Conservation (phyloP, 768 basidiomycete species). For the Inosperma sp. region DNA sequence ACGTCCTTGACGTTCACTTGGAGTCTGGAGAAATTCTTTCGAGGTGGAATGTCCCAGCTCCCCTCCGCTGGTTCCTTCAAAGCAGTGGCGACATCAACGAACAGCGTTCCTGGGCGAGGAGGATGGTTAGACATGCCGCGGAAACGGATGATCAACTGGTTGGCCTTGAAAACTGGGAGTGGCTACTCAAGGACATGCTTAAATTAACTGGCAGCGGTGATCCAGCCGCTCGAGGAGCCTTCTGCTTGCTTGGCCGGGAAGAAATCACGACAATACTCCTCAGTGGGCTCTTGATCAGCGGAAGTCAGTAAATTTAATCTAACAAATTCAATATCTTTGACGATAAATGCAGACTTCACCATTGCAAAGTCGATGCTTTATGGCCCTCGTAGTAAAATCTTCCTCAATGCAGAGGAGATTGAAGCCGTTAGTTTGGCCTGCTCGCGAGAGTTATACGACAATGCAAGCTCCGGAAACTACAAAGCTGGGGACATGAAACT, state of each 20-base stretch:
- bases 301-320: slow-evolving; percentile 58
- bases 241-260: slow-evolving; percentile 64
- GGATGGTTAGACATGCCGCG: slow-evolving; percentile 73
- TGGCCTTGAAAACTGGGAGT: slow-evolving; percentile 76
- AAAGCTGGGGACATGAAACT: slow-evolving; percentile 94
- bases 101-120: slow-evolving; percentile 82
- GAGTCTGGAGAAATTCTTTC: slow-evolving; percentile 90
- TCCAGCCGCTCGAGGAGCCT: slow-evolving; percentile 64
- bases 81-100: slow-evolving; percentile 59
- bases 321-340: slow-evolving; percentile 1
- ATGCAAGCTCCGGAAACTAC: slow-evolving; percentile 87
- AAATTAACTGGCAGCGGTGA: slow-evolving; percentile 68
- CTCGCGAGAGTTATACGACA: slow-evolving; percentile 92
- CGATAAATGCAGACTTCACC: slow-evolving; percentile 49
- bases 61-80: slow-evolving; percentile 87
- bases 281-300: slow-evolving; percentile 77
- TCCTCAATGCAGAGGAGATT: slow-evolving; percentile 44
- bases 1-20: slow-evolving; percentile 90
- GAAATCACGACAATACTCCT: slow-evolving; percentile 85
- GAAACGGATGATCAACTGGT: slow-evolving; percentile 48
- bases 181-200: slow-evolving; percentile 85
- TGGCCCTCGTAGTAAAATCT: slow-evolving; percentile 43
- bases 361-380: slow-evolving; percentile 61
- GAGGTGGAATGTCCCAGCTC: slow-evolving; percentile 80
- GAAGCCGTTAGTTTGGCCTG: slow-evolving; percentile 79